phyloP scores from a whole-genome alignment of 768 basidiomycete genomes.

The Collybiopsis luxurians region DNA sequence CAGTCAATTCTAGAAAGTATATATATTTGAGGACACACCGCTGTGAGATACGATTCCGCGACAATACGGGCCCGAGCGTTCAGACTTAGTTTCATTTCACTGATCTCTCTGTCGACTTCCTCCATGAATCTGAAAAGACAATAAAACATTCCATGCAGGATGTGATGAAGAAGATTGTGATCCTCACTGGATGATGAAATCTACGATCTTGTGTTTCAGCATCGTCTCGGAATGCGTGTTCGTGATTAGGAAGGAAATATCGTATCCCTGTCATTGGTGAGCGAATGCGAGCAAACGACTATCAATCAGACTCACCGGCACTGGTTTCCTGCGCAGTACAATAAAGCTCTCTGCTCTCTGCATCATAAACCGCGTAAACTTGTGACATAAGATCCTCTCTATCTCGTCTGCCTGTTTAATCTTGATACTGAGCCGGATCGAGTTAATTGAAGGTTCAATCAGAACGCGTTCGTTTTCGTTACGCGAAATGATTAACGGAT shows the following conservation, averaged over 20 bases:
- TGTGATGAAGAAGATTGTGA: not conserved
- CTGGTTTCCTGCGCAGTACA: conserved; percentile 91
- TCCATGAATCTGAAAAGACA: conserved; percentile 80
- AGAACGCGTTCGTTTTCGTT: conserved; percentile 97
- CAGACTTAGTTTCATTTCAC: conserved; percentile 96
- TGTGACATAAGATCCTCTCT: conserved; percentile 94
- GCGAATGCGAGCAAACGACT: not conserved
- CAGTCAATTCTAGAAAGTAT: not conserved
- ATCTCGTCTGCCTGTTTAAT: conserved; percentile 99
- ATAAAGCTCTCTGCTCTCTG: conserved; percentile 97
- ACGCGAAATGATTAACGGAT: conserved; percentile 90
- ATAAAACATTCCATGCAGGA: conserved; percentile 5
- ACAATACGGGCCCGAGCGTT: conserved; percentile 97
- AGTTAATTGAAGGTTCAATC: conserved; percentile 97
- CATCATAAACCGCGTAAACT: conserved; percentile 99
- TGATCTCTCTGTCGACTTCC: conserved; percentile 98
- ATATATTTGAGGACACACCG: conserved; percentile 49
- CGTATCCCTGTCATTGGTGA: conserved; percentile 72
- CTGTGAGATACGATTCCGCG: conserved; percentile 91
- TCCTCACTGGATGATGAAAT: conserved; percentile 96
- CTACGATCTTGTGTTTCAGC: conserved; percentile 99
- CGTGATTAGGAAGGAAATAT: conserved; percentile 97
- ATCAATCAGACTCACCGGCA: conserved; percentile 53
- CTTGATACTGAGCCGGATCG: conserved; percentile 93
- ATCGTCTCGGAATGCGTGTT: conserved; percentile 97